A percentile compares a stretch with the other conserved stretches of the same genome.
These are phyloP conservation scores for Mrakia blollopis DNA, from an alignment of 768 basidiomycete species.

Conservation along the genomic window DNA sequence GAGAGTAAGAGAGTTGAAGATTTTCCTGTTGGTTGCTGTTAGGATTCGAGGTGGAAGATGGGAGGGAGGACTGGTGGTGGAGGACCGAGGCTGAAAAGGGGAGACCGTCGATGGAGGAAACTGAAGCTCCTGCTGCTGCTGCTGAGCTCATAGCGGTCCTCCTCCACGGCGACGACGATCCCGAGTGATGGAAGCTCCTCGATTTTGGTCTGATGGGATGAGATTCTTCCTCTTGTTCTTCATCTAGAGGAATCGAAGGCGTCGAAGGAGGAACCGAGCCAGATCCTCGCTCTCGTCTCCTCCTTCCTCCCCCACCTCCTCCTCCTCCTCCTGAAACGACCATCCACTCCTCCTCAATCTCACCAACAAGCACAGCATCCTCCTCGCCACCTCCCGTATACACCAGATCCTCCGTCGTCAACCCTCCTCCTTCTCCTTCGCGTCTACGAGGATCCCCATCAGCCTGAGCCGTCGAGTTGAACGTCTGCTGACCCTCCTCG, in stretches of 20 bases:
- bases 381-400: no score
- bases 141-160: background rate
- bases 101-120: background rate
- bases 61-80: background rate
- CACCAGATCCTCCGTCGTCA: no score
- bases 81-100: background rate
- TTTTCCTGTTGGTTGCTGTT: background rate
- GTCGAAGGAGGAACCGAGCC: conserved; percentile 14
- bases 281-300: background rate
- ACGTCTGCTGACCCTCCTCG: no score
- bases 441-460: no score
- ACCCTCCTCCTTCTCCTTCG: no score
- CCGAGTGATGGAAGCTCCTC: conserved; percentile 4
- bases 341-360: background rate
- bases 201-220: conserved; percentile 11
- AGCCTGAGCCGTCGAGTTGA: no score
- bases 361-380: background rate
- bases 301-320: background rate
- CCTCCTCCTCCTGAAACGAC: background rate
- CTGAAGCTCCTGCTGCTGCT: background rate
- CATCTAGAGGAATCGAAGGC: background rate
- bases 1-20: conserved; percentile 1
- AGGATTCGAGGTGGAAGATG: background rate
- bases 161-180: background rate
- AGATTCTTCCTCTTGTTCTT: background rate